Evolutionary conservation across 495 filamentous ascomycete species (phyloP), one percentile per base, ranked within the genome.

Genomic region (Penicillium crystallinum): DNA sequence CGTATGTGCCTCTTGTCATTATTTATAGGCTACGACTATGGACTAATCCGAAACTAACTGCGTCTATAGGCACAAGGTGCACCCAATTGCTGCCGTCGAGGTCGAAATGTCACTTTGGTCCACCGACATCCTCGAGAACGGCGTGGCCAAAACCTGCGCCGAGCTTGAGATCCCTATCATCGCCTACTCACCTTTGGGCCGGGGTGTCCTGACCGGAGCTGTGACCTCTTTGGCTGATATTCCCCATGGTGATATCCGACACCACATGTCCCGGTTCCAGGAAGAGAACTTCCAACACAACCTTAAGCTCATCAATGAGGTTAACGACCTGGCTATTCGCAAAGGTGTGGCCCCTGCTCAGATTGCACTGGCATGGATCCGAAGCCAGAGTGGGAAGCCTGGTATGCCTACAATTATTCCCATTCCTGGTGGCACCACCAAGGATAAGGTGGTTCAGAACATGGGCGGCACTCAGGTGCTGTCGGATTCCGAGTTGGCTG

Each of bases 291-390:
- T 93, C 63, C 72, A 81, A 46, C 72, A 81, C 52, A 96, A 96
- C 69, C 52, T 91, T 14, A 73, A 85, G 66, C 79, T 96, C 10
- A 82, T 86, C 30, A 57, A 75, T 3, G 78, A 84, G 54, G 69
- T 96, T 25, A 75, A 84, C 54, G 75, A 75, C 39, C 57, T 96
- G 44, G 89, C 91, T 5, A 58, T 70, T 53, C 70, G 75, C 55
- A 95, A 92, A 74, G 81, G 81, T 11, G 81, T 80, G 56, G 88
- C 85, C 10, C 75, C 85, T 0, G 81, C 81, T 2, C 90, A 97
- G 72, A 71, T 96, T 31, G 91, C 89, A 10, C 71, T 96, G 47
- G 79, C 71, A 18, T 97, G 91, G 90, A 72, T 85, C 3, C 67
- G 68, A 30, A 70, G 70, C 3, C 63, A 84, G 49, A 77, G 80